Base-by-base conservation (phyloP, 257 asterid genomes). In the Solanum habrochaites region DNA sequence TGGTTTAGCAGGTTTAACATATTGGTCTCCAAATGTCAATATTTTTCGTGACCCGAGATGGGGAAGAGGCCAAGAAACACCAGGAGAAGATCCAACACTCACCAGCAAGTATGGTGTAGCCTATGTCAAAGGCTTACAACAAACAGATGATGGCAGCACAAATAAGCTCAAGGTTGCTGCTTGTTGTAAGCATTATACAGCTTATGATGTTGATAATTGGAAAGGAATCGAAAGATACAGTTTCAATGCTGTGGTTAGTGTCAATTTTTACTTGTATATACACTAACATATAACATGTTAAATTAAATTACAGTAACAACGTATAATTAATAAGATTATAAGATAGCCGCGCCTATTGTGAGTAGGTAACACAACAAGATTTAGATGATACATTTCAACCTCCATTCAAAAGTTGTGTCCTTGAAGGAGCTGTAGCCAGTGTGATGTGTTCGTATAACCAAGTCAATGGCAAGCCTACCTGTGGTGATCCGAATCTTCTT, bases 341-440 rank as follows among this genome's bases (percentile, higher is more conserved):
- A 71, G 45, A 35, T 35, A 45, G 80, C 9, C 27, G 83, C 8
- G n/a, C 60, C 5, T 52, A 23, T 84, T 66, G 52, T 49, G 20
- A 80, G 25, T 69, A 97, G 99, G 99, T 97, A 20, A 94, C 98
- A 9, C 90, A 94, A 66, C 99, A 97, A 88, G 99, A 97, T 83
- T 13, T 97, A 97, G 98, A 94, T 66, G 99, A 97, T 82, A 97
- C 99, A n/a, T 97, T 93, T 84, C 97, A 97, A 83, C 98, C 99
- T 0, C 99, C 99, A 7, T 97, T 97, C 92, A 93, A 93, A 94
- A 93, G 96, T 90, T 97, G 99, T 86, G 96, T 97, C 82, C 32
- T 93, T 42, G 99, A 97, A 67, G 99, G 99, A 16, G 93, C 96
- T 86, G 99, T 96, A 3, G 99, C 99, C 1, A 97, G 99, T 83